These are phyloP conservation scores for Xerocomus brunneocitrinus DNA, from an alignment of 768 basidiomycete genomes.

Conservation along the genomic window DNA sequence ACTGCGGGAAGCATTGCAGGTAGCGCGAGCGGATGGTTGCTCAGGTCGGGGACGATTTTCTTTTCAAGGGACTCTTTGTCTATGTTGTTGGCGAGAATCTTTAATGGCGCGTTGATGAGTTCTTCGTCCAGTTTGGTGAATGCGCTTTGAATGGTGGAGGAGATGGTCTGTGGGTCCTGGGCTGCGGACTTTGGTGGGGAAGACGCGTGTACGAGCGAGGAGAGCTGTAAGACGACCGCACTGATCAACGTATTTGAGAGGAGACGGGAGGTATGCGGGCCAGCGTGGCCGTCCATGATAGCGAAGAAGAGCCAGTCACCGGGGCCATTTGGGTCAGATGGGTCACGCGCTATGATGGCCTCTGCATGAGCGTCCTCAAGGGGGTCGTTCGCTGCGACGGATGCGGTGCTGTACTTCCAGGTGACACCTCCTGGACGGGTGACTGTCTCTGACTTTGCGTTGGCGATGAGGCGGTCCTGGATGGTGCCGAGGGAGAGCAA, in stretches of 20 bases:
- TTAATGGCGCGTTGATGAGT: slow-evolving; percentile 73
- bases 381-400: slow-evolving; percentile 80
- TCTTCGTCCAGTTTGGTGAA: slow-evolving; percentile 85
- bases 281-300: slow-evolving; percentile 90
- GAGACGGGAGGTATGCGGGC: slow-evolving; percentile 76
- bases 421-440: slow-evolving; percentile 49
- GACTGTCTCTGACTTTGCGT: slow-evolving; percentile 44
- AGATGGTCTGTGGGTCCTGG: slow-evolving; percentile 49
- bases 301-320: slow-evolving; percentile 82
- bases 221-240: slow-evolving; percentile 74
- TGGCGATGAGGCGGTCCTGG: slow-evolving; percentile 54
- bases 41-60: slow-evolving; percentile 58
- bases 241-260: slow-evolving; percentile 83
- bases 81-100: slow-evolving; percentile 57
- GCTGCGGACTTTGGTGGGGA: slow-evolving; percentile 33
- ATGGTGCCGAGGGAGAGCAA: slow-evolving; percentile 52
- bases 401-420: slow-evolving; percentile 78
- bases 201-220: slow-evolving; percentile 41
- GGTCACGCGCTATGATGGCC: slow-evolving; percentile 62
- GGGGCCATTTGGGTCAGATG: slow-evolving; percentile 50
- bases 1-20: slow-evolving; percentile 79
- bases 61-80: slow-evolving; percentile 48
- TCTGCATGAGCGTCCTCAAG: slow-evolving; percentile 85
- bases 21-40: slow-evolving; percentile 64
- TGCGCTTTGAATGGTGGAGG: slow-evolving; percentile 67